A percentile compares a stretch with the other conserved stretches of the same genome.
phyloP scores from a whole-genome alignment of 345 rosid genomes.

The Lumnitzera racemosa region DNA sequence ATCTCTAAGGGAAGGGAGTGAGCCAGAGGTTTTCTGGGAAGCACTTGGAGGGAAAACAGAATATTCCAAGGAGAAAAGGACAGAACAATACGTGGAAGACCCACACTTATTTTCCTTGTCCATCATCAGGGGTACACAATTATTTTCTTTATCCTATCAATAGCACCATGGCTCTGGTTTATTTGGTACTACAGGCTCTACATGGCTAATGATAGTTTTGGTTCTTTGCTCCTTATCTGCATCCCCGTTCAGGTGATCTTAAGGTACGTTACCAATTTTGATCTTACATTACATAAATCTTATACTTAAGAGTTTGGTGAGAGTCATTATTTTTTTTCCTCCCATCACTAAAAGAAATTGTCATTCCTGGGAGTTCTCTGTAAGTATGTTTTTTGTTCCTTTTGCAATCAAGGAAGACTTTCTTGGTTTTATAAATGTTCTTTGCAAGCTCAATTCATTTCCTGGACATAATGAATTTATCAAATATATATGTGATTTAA shows the following conservation, averaged over 20 bases:
- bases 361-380: background rate
- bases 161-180: constrained; percentile 40
- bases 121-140: constrained; percentile 42
- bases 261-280: constrained; percentile 40
- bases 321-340: background rate
- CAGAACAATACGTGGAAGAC: constrained; percentile 45
- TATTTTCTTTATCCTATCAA: constrained; percentile 17
- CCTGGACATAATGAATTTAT: too few relatives aligned
- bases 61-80: constrained; percentile 57
- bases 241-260: constrained; percentile 50
- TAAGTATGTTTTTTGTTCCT: too few relatives aligned
- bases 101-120: constrained; percentile 48
- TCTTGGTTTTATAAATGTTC: too few relatives aligned
- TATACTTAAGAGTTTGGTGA: too few relatives aligned
- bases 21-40: constrained; percentile 75
- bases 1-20: constrained; percentile 72
- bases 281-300: background rate
- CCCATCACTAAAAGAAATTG: background rate
- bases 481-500: too few relatives aligned
- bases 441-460: too few relatives aligned
- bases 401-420: too few relatives aligned
- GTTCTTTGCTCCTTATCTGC: constrained; percentile 34
- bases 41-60: constrained; percentile 75
- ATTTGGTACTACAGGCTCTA: constrained; percentile 26
- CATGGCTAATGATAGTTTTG: constrained; percentile 35